phyloP scores from a whole-genome alignment of 2,329 filamentous ascomycete species.

The Berkeleyomyces rouxiae region DNA sequence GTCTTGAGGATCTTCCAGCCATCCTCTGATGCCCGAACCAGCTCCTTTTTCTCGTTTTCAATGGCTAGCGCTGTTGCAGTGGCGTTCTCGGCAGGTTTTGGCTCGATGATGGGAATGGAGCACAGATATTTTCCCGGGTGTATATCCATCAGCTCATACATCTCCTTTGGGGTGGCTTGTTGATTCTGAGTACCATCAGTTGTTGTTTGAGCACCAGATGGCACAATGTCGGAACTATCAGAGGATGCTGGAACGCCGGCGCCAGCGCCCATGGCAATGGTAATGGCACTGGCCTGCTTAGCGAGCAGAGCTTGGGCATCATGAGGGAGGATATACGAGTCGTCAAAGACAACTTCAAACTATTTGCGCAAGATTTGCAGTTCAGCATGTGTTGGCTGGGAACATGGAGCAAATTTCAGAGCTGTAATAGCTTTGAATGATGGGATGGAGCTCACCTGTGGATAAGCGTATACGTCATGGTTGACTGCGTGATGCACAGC shows the following conservation, averaged over 20 bases:
- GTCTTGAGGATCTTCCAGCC: slow-evolving; percentile 67
- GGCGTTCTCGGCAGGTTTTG: slow-evolving; percentile 39
- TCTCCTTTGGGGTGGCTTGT: slow-evolving; percentile 18
- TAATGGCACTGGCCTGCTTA: slow-evolving; percentile 17
- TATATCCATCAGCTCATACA: slow-evolving; percentile 61
- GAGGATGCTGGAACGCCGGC: neutral
- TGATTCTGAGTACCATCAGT: slow-evolving; percentile 5
- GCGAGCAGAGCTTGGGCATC: slow-evolving; percentile 49
- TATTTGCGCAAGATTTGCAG: slow-evolving; percentile 23
- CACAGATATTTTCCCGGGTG: slow-evolving; percentile 63
- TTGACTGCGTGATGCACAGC: slow-evolving; percentile 30
- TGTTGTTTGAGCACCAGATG: slow-evolving; percentile 15
- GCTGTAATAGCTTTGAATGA: neutral
- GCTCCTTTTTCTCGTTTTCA: slow-evolving; percentile 64
- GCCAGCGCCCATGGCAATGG: slow-evolving; percentile 20
- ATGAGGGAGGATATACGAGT: slow-evolving; percentile 52
- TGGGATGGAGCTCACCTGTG: slow-evolving; percentile 44
- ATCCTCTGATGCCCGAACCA: slow-evolving; percentile 56
- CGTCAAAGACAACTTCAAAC: slow-evolving; percentile 66
- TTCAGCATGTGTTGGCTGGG: neutral
- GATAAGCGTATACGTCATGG: slow-evolving; percentile 73
- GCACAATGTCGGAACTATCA: slow-evolving; percentile 22
- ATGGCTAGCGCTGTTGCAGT: slow-evolving; percentile 50
- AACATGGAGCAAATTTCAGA: neutral
- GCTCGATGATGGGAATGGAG: slow-evolving; percentile 55